These are phyloP conservation scores for Ottelia alismoides DNA, from an alignment of 106 monocot species.

Conservation along the genomic window DNA sequence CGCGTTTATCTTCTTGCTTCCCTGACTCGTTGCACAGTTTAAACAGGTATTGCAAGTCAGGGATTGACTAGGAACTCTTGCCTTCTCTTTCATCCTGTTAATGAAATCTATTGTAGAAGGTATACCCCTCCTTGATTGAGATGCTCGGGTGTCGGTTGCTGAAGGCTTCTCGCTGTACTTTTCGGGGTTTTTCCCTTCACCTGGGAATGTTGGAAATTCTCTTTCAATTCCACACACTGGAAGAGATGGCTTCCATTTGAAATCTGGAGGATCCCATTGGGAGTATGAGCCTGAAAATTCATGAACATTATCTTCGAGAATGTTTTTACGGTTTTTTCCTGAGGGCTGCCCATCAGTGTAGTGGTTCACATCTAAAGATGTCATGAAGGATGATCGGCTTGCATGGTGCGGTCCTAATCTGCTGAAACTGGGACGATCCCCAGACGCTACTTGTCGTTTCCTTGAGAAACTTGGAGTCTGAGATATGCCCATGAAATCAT, in stretches of 20 bases:
- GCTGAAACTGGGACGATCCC: background rate
- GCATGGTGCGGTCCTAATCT: background rate
- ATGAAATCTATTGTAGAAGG: slow-evolving; percentile 25
- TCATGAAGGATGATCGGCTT: background rate
- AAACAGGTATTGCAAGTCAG: slow-evolving; percentile 22
- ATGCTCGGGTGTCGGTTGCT: slow-evolving; percentile 11
- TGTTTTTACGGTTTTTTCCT: background rate
- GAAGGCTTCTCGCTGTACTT: slow-evolving; percentile 4
- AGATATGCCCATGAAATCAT: slow-evolving; percentile 6
- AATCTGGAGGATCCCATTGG: background rate
- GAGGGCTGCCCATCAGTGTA: background rate
- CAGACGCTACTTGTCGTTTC: background rate
- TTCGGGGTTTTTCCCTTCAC: slow-evolving; percentile 8
- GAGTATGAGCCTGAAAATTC: no score
- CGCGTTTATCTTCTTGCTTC: slow-evolving; percentile 16
- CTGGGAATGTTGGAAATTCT: slow-evolving; percentile 14
- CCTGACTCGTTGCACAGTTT: slow-evolving; percentile 19
- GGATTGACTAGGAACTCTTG: slow-evolving; percentile 19
- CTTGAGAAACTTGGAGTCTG: slow-evolving; percentile 13
- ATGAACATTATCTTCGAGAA: no score
- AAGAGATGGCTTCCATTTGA: background rate
- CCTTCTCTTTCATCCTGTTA: slow-evolving; percentile 31
- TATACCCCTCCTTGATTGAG: slow-evolving; percentile 6
- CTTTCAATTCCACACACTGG: background rate
- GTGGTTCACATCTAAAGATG: background rate